Evolutionary conservation across 2,329 filamentous ascomycete species (phyloP), one percentile per base, ranked within the genome.

Genomic region (Ophiostoma ulmi): DNA sequence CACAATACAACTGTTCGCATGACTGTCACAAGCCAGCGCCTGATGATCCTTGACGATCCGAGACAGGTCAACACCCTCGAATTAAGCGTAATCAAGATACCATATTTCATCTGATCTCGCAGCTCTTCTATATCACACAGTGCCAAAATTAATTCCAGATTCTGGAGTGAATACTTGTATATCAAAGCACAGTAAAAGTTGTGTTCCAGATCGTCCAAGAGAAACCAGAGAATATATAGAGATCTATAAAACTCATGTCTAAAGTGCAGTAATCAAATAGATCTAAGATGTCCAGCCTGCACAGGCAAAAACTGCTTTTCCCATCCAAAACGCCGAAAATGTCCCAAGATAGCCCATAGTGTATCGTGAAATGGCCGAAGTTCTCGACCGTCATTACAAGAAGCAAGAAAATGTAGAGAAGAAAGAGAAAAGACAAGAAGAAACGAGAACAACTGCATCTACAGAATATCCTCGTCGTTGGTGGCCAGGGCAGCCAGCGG

Each of bases 401-500:
- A 66, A 55, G n/a, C 20, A 38, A 69, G 39, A 36, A 58, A 61
- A 64, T 41, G 31, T 5, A 38, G 26, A 68, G 63, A 11, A 10
- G 8, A 52, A 35, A n/a, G 52, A 63, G 31, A 31, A 61, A 5
- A 44, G 38, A 20, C 39, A 36, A 63, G 13, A 35, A 67, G 58
- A 35, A 10, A 68, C 3, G 35, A 61, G 6, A 66, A 64, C 20
- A 58, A 4, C 52, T 58, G n/a, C 22, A 10, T 38, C 72, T 68
- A 74, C 44, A 73, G 63, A 68, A 77, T 77, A 11, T 75, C 74
- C 20, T 75, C 74, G 35, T 74, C 74, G 61, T 71, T 70, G n/a
- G 68, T 70, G 26, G 63, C 69, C 13, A 69, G 26, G 13, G 65
- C 61, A 1, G 70, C 63, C 38, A 70, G 69, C 22, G 73, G 65